Percentiles rank a stretch among this genome's conserved stretches.
Evolutionary conservation across 805 yeast species (phyloP).

Genomic region (Wickerhamomyces ciferrii): DNA sequence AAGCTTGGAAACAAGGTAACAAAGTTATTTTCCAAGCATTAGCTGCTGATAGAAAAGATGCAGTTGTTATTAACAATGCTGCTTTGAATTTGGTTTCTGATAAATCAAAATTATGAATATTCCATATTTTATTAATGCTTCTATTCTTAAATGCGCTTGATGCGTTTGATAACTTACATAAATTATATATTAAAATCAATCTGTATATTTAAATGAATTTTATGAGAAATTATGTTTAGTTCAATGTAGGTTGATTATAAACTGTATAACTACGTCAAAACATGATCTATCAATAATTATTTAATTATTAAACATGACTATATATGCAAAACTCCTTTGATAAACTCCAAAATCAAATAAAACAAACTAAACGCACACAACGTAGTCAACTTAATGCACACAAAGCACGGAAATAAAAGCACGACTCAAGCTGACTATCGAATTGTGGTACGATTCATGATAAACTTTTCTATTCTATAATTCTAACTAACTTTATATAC

Average conservation of each 20-base stretch:
- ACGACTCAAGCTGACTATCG: neutral
- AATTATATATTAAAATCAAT: neutral
- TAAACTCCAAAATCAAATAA: neutral
- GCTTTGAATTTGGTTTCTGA: conserved; percentile 57
- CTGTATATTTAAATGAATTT: neutral
- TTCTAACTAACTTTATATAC: neutral
- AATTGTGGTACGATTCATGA: neutral
- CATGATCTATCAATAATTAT: no score
- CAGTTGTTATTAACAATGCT: conserved; percentile 79
- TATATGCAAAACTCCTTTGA: neutral
- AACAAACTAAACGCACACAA: neutral
- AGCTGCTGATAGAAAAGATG: conserved; percentile 64
- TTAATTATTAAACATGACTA: no score
- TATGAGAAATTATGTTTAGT: neutral
- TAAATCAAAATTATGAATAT: conserved; percentile 24
- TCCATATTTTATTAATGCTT: neutral
- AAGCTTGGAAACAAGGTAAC: conserved; percentile 77
- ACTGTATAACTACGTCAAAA: neutral
- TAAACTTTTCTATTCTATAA: conserved; percentile 13
- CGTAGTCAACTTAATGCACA: neutral
- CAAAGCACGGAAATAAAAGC: neutral
- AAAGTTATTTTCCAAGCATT: conserved; percentile 72
- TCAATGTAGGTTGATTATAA: no score
- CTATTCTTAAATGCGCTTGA: neutral
- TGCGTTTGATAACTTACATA: neutral